Base-by-base conservation (phyloP, 306 rosid genomes). In the Trifolium fragiferum region DNA sequence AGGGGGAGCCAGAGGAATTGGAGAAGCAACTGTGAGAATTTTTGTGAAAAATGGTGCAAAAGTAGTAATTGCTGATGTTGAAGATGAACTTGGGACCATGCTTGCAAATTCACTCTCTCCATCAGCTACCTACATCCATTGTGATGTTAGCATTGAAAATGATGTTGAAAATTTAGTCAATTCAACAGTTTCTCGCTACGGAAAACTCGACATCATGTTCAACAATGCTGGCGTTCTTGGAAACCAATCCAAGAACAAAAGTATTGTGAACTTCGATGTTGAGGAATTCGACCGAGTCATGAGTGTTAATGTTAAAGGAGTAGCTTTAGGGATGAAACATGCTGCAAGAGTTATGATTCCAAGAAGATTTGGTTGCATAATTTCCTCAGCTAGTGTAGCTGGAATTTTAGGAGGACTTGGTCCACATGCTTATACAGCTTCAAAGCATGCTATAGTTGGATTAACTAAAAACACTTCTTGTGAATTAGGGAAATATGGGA, bases 401-500 rank as follows among this genome's bases (percentile, higher is more conserved):
- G 92, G 93, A 0, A 77, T 91, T 10, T 68, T 83, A 58, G 97
- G 98, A 0, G 98, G 98, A 11, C 86, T 93, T 4, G 98, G 98
- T 7, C 96, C 97, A 0, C 98, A 93, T 59, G 91, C 93, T 8
- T 93, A 93, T 46, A 91, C 98, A 0, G 97, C 97, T 2, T 91
- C 98, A 7, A 93, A 93, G 81, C 96, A 91, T 58, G 98, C 98
- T 32, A 93, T 91, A 18, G 97, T 91, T 23, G 98, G 98, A 30
- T 71, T 93, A 0, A 93, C 97, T 0, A 91, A 91, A 84, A 93
- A 89, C 76, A 72, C 91, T 0, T 86, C 98, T 5, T 93, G 98
- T 50, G 98, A 93, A 65, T 44, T 93, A 15, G 98, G 98, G 0
- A 82, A 76, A 41, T 80, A 80, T 58, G 98, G 98, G 21, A 88